A percentile compares a stretch with the other conserved stretches of the same genome.
Evolutionary conservation across 23 red algal species (phyloP).

Genomic region (Chondrus crispus): DNA sequence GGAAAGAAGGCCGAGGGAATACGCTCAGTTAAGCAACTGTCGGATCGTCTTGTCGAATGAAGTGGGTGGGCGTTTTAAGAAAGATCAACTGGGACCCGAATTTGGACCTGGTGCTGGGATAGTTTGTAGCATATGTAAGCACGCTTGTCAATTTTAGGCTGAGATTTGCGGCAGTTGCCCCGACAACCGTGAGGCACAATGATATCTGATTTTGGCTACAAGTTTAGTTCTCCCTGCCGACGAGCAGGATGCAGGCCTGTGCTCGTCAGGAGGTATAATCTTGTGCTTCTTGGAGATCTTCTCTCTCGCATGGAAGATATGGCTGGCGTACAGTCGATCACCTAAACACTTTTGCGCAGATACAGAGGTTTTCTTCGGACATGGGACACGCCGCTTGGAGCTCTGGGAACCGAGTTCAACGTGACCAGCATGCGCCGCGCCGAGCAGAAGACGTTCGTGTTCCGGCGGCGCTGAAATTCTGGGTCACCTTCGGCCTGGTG

Average conservation of each 20-base stretch:
- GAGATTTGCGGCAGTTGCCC: conserved; percentile 47
- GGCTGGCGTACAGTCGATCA: background rate
- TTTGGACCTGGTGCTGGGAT: conserved; percentile 41
- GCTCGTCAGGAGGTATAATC: conserved; percentile 13
- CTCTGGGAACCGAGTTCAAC: too few species aligned
- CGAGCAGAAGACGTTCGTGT: too few species aligned
- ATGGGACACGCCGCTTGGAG: conserved; percentile 43
- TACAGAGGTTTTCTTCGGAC: conserved; percentile 26
- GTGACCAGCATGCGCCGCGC: too few species aligned
- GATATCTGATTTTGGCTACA: background rate
- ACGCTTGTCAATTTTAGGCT: conserved; percentile 50
- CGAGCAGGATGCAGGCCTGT: conserved; percentile 25
- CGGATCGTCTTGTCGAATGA: conserved; percentile 1
- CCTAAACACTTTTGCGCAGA: background rate
- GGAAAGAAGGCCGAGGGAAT: background rate
- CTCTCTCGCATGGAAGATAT: conserved; percentile 17
- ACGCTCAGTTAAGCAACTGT: background rate
- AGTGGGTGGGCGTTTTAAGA: background rate
- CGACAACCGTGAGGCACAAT: conserved; percentile 27
- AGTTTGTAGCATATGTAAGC: conserved; percentile 25
- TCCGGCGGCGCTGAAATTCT: too few species aligned
- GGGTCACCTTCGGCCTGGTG: too few species aligned
- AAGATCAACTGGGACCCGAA: conserved; percentile 3
- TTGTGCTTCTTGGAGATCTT: conserved; percentile 13
- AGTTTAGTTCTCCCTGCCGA: background rate